Evolutionary conservation across 805 yeast species (phyloP), one percentile per base, ranked within the genome.

Genomic region (Millerago galiae): DNA sequence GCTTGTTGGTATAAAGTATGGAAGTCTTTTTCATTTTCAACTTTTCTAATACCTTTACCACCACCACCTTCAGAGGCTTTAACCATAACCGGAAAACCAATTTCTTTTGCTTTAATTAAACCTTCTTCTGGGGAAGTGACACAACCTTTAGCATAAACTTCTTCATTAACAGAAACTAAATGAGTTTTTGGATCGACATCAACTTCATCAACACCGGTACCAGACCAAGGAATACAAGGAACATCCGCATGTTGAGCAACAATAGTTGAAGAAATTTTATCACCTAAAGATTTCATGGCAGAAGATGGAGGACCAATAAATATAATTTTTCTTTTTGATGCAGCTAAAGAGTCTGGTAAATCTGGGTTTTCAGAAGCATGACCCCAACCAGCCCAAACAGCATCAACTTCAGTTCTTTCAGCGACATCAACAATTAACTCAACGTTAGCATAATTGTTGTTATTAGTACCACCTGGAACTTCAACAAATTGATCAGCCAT

Each of bases 341-440:
- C 82, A 13, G 98, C 97, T 62, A 93, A 74, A 65, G 76, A 79
- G 66, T 93, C 99, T 25, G 99, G 99, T 52, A 93, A 77, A 37
- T 71, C 64, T 24, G 99, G 99, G 68, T 95, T 91, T 71, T 93
- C 99, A n/a, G 96, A 87, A 25, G 99, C 99, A 63, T 95, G 99
- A 58, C 99, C 99, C 99, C 99, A 93, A 58, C 99, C 99, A 29
- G 99, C 99, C 99, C 99, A 93, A 45, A 93, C 99, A 21, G 99
- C 99, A 63, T 93, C 95, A 43, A 86, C 97, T 52, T 87, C 79
- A 35, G 95, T 83, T 70, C 97, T 83, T 70, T 93, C 99, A 30
- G 99, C 99, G 38, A 93, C 72, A 58, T 93, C 99, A 37, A 93
- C 97, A 63, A 93, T 93, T 48, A 93, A 73, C 53, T 93, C 99